Evolutionary conservation across 169 alveolate species (phyloP).

Genomic region (Plasmodium berghei): DNA sequence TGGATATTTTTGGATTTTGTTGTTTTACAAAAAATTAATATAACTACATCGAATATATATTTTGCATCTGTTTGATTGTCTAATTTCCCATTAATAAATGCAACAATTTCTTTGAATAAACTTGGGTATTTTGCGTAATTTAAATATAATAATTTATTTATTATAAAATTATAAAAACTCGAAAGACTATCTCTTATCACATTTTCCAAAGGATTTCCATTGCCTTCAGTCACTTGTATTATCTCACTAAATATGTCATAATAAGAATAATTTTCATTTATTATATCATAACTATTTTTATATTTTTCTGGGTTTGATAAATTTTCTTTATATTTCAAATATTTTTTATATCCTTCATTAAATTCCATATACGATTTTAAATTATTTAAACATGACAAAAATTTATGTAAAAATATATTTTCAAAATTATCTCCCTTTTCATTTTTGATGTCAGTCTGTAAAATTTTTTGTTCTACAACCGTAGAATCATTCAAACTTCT

Average conservation of each 20-base stretch:
- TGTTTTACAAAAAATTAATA: conserved; percentile 14
- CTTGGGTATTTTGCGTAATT: conserved; percentile 1
- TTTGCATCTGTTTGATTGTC: conserved; percentile 17
- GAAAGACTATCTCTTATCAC: conserved; percentile 5
- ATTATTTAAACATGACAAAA: conserved; percentile 24
- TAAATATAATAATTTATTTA: conserved; percentile 18
- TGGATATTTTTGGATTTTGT: neutral
- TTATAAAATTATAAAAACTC: conserved; percentile 20
- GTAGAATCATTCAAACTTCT: neutral
- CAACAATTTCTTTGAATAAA: conserved; percentile 45
- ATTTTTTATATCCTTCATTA: conserved; percentile 38
- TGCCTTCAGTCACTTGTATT: neutral
- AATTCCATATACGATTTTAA: conserved; percentile 36
- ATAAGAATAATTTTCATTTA: conserved; percentile 3
- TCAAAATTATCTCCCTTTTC: conserved; percentile 14
- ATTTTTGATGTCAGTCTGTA: neutral
- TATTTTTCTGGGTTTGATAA: neutral
- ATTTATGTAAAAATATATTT: conserved; percentile 25
- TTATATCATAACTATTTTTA: neutral
- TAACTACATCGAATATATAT: conserved; percentile 43
- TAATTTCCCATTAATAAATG: conserved; percentile 39
- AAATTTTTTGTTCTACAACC: too few relatives aligned
- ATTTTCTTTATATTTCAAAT: conserved; percentile 21
- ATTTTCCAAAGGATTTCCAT: conserved; percentile 6
- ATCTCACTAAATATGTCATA: conserved; percentile 30